phyloP scores from a whole-genome alignment of 352 stramenopile species.

The Phytopythium helicoides region DNA sequence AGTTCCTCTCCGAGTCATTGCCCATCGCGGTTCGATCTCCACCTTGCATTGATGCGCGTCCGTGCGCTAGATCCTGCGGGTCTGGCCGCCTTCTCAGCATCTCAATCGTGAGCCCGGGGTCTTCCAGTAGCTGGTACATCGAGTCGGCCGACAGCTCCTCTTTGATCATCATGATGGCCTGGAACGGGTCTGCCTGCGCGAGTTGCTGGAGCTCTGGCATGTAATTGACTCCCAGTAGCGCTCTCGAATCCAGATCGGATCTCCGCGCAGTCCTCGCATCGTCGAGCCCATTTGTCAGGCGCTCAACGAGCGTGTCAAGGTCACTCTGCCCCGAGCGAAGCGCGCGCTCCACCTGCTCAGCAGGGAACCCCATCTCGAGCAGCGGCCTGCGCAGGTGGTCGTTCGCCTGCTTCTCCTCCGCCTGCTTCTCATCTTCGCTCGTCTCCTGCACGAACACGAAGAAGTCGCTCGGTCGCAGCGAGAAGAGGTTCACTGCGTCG shows the following conservation, averaged over 20 bases:
- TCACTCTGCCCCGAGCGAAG: conserved; percentile 29
- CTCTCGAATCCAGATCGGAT: conserved; percentile 8
- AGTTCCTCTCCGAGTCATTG: too few species aligned
- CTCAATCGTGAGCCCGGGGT: conserved; percentile 33
- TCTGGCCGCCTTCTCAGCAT: conserved; percentile 21
- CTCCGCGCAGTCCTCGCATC: conserved; percentile 10
- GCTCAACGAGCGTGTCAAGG: conserved; percentile 14
- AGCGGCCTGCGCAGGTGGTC: conserved; percentile 29
- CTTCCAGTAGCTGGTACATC: conserved; percentile 43
- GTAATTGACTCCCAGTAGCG: conserved; percentile 6
- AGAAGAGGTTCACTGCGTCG: conserved; percentile 59
- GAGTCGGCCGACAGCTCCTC: conserved; percentile 32
- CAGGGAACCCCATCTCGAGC: conserved; percentile 62
- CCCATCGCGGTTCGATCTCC: too few species aligned
- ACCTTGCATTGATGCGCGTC: too few species aligned
- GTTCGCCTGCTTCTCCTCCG: conserved; percentile 7
- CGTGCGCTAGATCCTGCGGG: neutral
- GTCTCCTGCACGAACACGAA: conserved; percentile 59
- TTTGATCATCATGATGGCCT: conserved; percentile 49
- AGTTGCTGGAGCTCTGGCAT: conserved; percentile 25
- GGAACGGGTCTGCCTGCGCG: conserved; percentile 32
- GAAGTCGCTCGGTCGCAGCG: conserved; percentile 46
- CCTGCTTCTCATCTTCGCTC: conserved; percentile 13
- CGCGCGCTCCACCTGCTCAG: conserved; percentile 20
- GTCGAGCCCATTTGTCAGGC: conserved; percentile 4